These are phyloP conservation scores for Wickerhamiella allomyrinae DNA, from an alignment of 805 yeast species.

Conservation along the genomic window DNA sequence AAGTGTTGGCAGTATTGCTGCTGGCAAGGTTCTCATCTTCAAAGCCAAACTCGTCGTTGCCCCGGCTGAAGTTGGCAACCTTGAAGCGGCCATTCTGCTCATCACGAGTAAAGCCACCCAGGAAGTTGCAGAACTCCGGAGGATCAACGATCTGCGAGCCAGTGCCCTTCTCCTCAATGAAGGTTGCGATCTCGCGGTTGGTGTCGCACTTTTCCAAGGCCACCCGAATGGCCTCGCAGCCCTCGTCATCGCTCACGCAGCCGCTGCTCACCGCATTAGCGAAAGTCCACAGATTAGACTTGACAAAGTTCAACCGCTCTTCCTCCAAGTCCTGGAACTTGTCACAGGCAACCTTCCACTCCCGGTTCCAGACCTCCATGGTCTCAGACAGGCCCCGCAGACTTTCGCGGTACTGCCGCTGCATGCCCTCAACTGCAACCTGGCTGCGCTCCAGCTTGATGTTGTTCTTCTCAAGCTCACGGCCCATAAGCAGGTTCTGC, in stretches of 20 bases:
- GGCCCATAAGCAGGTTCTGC: constrained; percentile 56
- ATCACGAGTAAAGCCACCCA: constrained; percentile 30
- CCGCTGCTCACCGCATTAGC: constrained; percentile 60
- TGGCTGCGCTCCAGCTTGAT: constrained; percentile 39
- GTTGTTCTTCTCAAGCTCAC: constrained; percentile 49
- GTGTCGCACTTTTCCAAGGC: constrained; percentile 57
- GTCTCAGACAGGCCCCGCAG: constrained; percentile 40
- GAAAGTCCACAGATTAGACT: constrained; percentile 62
- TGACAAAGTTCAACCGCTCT: constrained; percentile 54
- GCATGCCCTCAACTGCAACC: constrained; percentile 27
- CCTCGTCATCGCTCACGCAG: constrained; percentile 66
- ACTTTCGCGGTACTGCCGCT: constrained; percentile 46
- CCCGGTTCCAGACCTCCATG: constrained; percentile 49
- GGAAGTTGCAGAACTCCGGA: constrained; percentile 49
- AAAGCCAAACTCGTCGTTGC: constrained; percentile 1
- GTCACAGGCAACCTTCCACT: constrained; percentile 54
- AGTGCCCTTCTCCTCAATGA: constrained; percentile 43
- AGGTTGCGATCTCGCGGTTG: constrained; percentile 39
- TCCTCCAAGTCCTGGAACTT: constrained; percentile 55
- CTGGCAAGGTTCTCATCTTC: no score
- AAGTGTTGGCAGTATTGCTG: no score
- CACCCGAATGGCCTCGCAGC: constrained; percentile 56
- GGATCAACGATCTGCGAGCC: constrained; percentile 48
- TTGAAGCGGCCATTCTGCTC: constrained; percentile 17
- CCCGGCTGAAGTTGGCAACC: constrained; percentile 25